phyloP scores from a whole-genome alignment of 768 basidiomycete species.

The Ephemerocybe angulata region DNA sequence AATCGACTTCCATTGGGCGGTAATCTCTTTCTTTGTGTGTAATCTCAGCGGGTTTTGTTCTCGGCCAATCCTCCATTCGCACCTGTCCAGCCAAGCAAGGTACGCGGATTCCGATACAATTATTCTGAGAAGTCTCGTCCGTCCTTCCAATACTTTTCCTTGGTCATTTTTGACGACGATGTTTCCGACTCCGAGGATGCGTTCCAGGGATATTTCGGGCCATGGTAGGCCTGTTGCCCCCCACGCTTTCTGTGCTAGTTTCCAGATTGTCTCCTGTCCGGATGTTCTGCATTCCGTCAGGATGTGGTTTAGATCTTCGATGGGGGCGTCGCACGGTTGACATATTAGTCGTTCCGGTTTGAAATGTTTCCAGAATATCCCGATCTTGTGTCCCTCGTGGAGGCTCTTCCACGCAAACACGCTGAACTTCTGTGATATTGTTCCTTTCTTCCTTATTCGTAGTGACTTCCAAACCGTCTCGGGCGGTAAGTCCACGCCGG shows the following conservation, averaged over 20 bases:
- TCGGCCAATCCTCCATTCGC: conserved; percentile 20
- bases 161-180: neutral
- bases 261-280: conserved; percentile 23
- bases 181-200: conserved; percentile 16
- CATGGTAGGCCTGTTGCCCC: neutral
- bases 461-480: neutral
- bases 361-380: conserved; percentile 23
- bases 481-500: neutral
- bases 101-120: conserved; percentile 25
- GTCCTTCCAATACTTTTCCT: conserved; percentile 1
- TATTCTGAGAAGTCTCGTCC: conserved; percentile 19
- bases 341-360: neutral
- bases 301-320: conserved; percentile 1
- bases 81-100: conserved; percentile 27
- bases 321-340: conserved; percentile 5
- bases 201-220: conserved; percentile 10
- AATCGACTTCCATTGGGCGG: neutral
- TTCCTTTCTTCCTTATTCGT: neutral
- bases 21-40: neutral
- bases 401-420: conserved; percentile 22
- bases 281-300: conserved; percentile 18
- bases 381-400: conserved; percentile 20
- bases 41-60: conserved; percentile 7
- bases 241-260: conserved; percentile 18
- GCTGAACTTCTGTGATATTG: neutral